Evolutionary conservation across 2,329 filamentous ascomycete genomes (phyloP).

Genomic region (Beauveria asiatica): DNA sequence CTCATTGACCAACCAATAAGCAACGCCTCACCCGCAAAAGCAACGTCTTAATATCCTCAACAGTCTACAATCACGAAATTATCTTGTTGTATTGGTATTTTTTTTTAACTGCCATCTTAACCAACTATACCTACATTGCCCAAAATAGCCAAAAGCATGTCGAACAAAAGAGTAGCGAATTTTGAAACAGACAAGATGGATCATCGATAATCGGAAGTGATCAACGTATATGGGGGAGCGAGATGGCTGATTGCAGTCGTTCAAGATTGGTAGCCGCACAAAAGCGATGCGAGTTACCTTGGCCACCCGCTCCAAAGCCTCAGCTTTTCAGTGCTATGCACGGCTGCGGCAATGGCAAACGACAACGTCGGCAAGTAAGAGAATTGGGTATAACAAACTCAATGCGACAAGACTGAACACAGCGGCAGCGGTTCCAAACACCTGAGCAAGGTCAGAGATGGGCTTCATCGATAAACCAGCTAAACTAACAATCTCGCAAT

Average conservation of each 20-base stretch:
- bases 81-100: no score
- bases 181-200: no score
- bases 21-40: background rate
- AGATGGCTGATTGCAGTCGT: background rate
- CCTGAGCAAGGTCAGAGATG: background rate
- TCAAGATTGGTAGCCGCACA: background rate
- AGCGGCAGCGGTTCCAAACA: background rate
- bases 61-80: no score
- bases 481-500: background rate
- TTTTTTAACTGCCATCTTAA: background rate
- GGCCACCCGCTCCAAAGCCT: background rate
- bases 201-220: no score
- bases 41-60: background rate
- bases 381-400: slow-evolving; percentile 7
- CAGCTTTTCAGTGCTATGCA: background rate
- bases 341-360: background rate
- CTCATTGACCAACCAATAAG: no score
- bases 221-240: background rate
- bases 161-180: background rate
- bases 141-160: background rate
- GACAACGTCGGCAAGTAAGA: background rate
- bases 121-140: background rate
- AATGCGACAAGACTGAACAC: background rate
- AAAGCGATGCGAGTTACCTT: background rate
- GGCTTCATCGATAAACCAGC: background rate